Evolutionary conservation across 352 stramenopile genomes (phyloP), one percentile per base, ranked within the genome.

Genomic region (Phytophthora palmivora): DNA sequence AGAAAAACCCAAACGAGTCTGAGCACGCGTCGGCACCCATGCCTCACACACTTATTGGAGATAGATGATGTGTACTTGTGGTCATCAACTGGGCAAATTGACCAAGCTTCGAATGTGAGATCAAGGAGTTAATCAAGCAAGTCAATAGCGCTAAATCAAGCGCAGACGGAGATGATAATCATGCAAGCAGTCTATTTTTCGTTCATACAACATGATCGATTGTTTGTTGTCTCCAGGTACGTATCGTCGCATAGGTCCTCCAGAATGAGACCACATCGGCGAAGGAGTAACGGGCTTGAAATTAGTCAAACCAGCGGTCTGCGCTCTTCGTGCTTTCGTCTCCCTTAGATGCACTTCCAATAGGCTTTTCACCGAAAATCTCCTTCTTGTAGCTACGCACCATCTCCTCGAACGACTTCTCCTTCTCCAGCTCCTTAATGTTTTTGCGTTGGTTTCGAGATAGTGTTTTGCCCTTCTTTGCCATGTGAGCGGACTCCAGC

Each of bases 331-430:
- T 32, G 32, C 30, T 62, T 15, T 67, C 59, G 24, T 59, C 68
- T 15, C 38, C 48, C 26, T 67, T 63, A 11, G 44, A 42, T 26
- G 32, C 33, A 33, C 38, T 36, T 24, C 32, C 47, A 7, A 21
- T 48, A 21, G 67, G 15, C 12, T 82, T 82, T 9, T 83, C 77
- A 5, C 82, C 82, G 50, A 95, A 95, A 33, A 95, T 83, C 54
- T 93, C 79, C 62, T 88, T 80, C 77, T 93, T 95, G 83, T 95
- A 95, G 47, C 74, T 85, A 56, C 72, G 70, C 63, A 95, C 87
- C 39, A 95, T 67, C 19, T 75, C 79, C 24, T 95, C 87, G 45
- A 93, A 95, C 37, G 80, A 91, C 50, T 82, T 72, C 48, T 95
- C 87, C 39, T 84, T 70, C 42, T 79, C 60, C 7, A 60, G 47